Conservation (phyloP, 176 grass and related monocot genomes). For the Lolium multiflorum region DNA sequence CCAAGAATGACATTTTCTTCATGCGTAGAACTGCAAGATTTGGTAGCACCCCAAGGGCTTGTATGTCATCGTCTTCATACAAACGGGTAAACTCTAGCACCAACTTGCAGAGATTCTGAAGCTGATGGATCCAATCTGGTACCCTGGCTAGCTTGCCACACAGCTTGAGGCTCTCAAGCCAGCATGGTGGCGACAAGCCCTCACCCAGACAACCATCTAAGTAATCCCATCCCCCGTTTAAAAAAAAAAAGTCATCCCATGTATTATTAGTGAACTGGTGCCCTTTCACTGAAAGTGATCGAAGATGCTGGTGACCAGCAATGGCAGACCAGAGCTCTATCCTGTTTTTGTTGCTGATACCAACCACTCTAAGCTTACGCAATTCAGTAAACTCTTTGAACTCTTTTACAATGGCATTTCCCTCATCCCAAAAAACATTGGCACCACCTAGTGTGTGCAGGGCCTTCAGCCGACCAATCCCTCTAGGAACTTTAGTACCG, state of each 20-base stretch:
- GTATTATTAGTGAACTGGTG: no score
- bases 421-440: neutral
- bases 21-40: neutral
- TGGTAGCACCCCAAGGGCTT: neutral
- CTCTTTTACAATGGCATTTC: neutral
- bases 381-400: neutral
- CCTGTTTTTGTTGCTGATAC: neutral
- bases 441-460: neutral
- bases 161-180: neutral
- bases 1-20: rapidly evolving
- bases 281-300: neutral
- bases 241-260: no score
- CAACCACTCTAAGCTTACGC: neutral
- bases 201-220: neutral
- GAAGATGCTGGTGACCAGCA: neutral
- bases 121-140: neutral
- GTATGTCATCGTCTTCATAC: neutral
- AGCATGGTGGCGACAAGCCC: neutral
- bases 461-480: neutral
- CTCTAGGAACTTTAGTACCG: neutral
- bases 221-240: no score
- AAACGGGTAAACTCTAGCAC: rapidly evolving
- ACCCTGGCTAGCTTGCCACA: rapidly evolving
- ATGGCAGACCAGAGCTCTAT: neutral
- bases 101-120: constrained; percentile 12